A percentile compares a stretch with the other conserved stretches of the same genome.
phyloP scores from a whole-genome alignment of 257 asterid genomes.

The Solanum chiquidenum region DNA sequence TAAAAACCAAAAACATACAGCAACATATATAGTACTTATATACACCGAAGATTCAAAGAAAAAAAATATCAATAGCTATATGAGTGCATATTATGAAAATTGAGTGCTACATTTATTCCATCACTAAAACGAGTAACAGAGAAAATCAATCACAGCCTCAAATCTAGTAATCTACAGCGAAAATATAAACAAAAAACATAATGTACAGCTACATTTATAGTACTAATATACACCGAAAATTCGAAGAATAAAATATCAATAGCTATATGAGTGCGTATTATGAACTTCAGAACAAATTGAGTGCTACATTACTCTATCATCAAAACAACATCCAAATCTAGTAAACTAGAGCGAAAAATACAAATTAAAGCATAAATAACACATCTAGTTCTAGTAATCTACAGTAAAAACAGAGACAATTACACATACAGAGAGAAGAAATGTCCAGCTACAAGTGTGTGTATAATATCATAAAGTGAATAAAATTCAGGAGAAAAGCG shows the following conservation, averaged over 20 bases:
- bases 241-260: not conserved
- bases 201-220: not conserved
- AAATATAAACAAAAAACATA: not conserved
- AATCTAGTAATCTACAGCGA: not conserved
- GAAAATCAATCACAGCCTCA: not conserved
- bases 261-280: not conserved
- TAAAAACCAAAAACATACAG: not conserved
- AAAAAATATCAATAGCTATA: not conserved
- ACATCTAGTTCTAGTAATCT: not conserved
- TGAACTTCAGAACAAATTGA: not conserved
- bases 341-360: not conserved
- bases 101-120: not conserved
- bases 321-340: not conserved
- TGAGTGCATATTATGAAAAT: not conserved
- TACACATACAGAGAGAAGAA: not conserved
- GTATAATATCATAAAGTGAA: not conserved
- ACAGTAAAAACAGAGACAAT: not conserved
- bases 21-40: not conserved
- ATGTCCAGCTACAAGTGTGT: not conserved
- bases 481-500: not conserved
- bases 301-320: not conserved
- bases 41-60: not conserved
- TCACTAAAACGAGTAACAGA: not conserved
- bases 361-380: not conserved
- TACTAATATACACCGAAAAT: not conserved